Evolutionary conservation across 1,284 basidiomycete species (phyloP), one percentile per base, ranked within the genome.

Genomic region (Lentinula novae-zelandiae): DNA sequence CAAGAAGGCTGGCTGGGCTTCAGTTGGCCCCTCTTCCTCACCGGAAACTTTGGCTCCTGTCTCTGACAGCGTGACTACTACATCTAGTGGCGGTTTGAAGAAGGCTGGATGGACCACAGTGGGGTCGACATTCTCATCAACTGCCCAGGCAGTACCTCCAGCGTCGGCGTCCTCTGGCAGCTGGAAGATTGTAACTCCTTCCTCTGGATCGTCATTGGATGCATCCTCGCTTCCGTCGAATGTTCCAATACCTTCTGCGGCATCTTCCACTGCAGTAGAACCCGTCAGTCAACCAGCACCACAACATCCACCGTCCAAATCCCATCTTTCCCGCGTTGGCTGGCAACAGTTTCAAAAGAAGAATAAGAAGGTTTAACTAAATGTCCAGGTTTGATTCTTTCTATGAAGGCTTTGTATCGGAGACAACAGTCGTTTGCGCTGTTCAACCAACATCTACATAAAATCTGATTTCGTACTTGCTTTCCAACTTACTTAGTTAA

Each of bases 1-100:
- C 71, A 83, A 78, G 71, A 85, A 80, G 66, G 74, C 82, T 17
- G 83, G 86, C 3, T 90, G 89, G 89, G 76, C 86, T 27, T 72
- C 79, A 27, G 78, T 83, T 51, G 69, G 73, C 49, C 64, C 73
- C 20, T 52, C 62, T 33, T 62, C 67, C 5, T 61, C 65, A 55
- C 63, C 66, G 40, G 64, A 65, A 40, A 62, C 63, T 34, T 64
- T 68, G 31, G 7, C 22, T 51, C 27, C 58, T 60, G 39, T 46
- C 17, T 27, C 31, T 38, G 17, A 17, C 17, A 17, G 4, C n/a
- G 9, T 12, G 12, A 36, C 44, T 42, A n/a, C n/a, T 61, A 56
- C 60, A 44, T 54, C 50, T 56, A 9, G 36, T 7, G 20, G 36
- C 39, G 79, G 76, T 9, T 80, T 82, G 70, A 83, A 78, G 71